Conservation (phyloP, 1,139 yeast genomes). For the Yamadazyma triangularis region DNA sequence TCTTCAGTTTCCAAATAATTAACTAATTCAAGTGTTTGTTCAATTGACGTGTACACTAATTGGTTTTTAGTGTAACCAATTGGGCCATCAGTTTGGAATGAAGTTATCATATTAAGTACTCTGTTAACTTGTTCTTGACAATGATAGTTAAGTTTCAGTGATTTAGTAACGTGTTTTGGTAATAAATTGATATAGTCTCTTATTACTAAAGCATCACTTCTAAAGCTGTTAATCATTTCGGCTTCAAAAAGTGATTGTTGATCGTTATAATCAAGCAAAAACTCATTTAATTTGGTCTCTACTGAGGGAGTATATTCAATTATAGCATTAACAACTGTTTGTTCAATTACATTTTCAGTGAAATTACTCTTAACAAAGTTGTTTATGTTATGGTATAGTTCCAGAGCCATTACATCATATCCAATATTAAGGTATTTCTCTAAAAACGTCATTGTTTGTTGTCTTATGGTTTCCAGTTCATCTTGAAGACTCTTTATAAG, state of each 20-base stretch:
- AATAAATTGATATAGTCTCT: no score
- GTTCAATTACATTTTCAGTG: no score
- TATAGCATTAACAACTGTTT: no score
- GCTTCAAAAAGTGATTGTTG: slow-evolving; percentile 22
- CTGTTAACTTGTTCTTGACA: neutral
- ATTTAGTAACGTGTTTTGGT: no score
- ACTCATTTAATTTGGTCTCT: slow-evolving; percentile 2
- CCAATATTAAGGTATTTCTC: no score
- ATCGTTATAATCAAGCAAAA: slow-evolving; percentile 1
- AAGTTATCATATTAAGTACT: no score
- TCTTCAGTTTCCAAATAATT: no score
- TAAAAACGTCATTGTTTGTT: neutral
- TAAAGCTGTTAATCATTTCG: slow-evolving; percentile 26
- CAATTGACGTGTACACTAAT: slow-evolving; percentile 1
- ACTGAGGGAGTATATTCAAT: slow-evolving; percentile 6
- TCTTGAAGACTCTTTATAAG: slow-evolving; percentile 30
- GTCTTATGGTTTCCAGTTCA: slow-evolving; percentile 53
- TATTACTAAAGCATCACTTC: no score
- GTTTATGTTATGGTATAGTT: no score
- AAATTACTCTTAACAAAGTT: no score
- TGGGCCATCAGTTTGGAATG: neutral
- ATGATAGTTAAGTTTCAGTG: neutral
- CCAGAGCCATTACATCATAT: no score
- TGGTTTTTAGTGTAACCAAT: slow-evolving; percentile 1
- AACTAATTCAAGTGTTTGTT: neutral